Evolutionary conservation across 257 asterid species (phyloP), one percentile per base, ranked within the genome.

Genomic region (Vinca minor): DNA sequence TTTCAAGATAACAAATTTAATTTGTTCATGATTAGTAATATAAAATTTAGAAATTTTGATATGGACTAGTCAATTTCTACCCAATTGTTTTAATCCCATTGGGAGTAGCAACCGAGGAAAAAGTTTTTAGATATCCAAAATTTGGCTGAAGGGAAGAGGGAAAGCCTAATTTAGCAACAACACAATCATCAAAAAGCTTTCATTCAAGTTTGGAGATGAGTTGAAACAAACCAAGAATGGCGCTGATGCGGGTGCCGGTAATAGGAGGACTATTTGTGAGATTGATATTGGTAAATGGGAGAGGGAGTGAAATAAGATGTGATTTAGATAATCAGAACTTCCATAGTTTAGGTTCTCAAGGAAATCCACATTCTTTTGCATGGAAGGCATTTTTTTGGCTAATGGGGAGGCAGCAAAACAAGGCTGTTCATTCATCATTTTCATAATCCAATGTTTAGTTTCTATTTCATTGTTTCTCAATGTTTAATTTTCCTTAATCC

Each of bases 301-400:
- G 75, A 62, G 76, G 82, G 32, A 78, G 82, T 71, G 95, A 82
- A 36, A 20, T 45, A 2, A 76, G 82, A 1, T 38, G 66, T 62
- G 94, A 83, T 66, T 84, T 78, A 50, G 94, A 84, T 69, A 63
- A 67, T 15, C 78, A 78, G 20, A 85, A 91, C 69, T 78, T 74
- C 57, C 56, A 74, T 36, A 87, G 88, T 79, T 67, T 85, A 80
- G 91, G 87, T 82, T 82, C 79, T 66, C 80, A 77, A 28, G 67
- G 76, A 64, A 77, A 83, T 64, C 68, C 71, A 14, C 86, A 87
- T 11, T 86, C 98, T 36, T 82, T 84, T 82, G 88, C 90, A 0
- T 82, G 85, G 71, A 91, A n/a, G n/a, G n/a, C 92, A 39, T 79
- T 91, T n/a, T 70, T 73, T 14, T 91, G 98, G 98, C 73, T 91